Percentiles rank a stretch among this genome's conserved stretches.
These are phyloP conservation scores for Hamigera avellanea DNA, from an alignment of 495 filamentous ascomycete genomes.

Conservation along the genomic window DNA sequence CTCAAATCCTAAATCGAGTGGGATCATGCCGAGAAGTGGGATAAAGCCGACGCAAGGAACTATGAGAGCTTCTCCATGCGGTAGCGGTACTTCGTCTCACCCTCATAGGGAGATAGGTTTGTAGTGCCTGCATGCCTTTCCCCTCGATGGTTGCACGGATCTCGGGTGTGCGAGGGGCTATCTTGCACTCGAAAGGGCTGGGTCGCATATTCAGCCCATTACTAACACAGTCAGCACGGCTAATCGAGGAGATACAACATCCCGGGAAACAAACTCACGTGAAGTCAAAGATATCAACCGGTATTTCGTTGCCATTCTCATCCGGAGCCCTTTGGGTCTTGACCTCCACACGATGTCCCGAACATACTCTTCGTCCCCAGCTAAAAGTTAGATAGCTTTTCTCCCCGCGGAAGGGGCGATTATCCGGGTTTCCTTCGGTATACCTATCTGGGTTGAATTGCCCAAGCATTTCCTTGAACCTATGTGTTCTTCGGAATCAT, in stretches of 20 bases:
- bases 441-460: constrained; percentile 19
- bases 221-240: constrained; percentile 5
- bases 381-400: constrained; percentile 54
- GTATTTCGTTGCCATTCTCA: constrained; percentile 34
- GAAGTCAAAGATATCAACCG: constrained; percentile 32
- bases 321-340: constrained; percentile 30
- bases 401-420: constrained; percentile 44
- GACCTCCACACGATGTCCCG: constrained; percentile 21
- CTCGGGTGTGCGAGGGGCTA: constrained; percentile 28
- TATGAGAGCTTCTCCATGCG: constrained; percentile 16
- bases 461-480: constrained; percentile 18
- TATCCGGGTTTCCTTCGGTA: constrained; percentile 19
- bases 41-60: too few relatives aligned
- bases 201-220: constrained; percentile 30
- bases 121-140: constrained; percentile 40
- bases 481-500: constrained; percentile 14
- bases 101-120: constrained; percentile 42
- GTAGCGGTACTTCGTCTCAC: constrained; percentile 46
- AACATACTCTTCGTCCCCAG: constrained; percentile 23
- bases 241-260: neutral
- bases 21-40: too few relatives aligned
- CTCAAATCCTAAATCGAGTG: too few relatives aligned
- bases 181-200: constrained; percentile 22
- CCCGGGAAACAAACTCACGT: constrained; percentile 17
- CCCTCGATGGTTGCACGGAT: constrained; percentile 40